Percentiles rank a stretch among this genome's conserved stretches.
These are phyloP conservation scores for Mariannaea sp. DNA, from an alignment of 2,329 filamentous ascomycete genomes.

Conservation along the genomic window DNA sequence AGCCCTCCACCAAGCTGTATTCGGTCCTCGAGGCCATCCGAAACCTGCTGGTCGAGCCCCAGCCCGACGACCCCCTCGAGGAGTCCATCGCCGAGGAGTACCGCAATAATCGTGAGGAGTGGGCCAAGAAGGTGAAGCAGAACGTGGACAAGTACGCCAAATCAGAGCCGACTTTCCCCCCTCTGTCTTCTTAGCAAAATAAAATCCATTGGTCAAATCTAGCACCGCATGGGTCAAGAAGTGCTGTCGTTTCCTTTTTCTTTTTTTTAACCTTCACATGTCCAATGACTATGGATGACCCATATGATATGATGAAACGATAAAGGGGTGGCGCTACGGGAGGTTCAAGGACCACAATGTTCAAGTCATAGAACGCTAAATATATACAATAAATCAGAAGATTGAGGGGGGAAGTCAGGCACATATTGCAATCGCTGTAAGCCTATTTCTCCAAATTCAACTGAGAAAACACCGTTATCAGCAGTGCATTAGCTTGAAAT, in stretches of 20 bases:
- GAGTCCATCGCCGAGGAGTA: slow-evolving; percentile 84
- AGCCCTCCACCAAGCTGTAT: slow-evolving; percentile 78
- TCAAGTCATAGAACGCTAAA: not conserved
- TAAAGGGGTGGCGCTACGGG: not conserved
- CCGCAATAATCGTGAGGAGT: slow-evolving; percentile 68
- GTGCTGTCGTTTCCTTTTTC: no score
- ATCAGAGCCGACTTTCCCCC: slow-evolving; percentile 45
- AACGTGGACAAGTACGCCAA: slow-evolving; percentile 77
- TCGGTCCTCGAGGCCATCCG: slow-evolving; percentile 79
- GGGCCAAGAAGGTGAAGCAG: slow-evolving; percentile 74
- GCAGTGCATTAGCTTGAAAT: not conserved
- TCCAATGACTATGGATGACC: not conserved
- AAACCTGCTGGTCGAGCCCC: slow-evolving; percentile 76
- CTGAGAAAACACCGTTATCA: not conserved
- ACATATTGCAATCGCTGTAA: not conserved
- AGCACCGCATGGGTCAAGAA: no score
- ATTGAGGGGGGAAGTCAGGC: no score
- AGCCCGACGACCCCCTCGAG: slow-evolving; percentile 90
- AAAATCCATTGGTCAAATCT: no score
- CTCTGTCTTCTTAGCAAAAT: slow-evolving; percentile 21
- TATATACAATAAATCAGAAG: not conserved
- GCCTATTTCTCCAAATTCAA: not conserved
- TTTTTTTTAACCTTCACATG: no score
- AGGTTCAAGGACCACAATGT: not conserved
- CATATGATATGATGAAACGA: slow-evolving; percentile 11